Evolutionary conservation across 2,329 filamentous ascomycete genomes (phyloP).

Genomic region (Ascomycota sp.): DNA sequence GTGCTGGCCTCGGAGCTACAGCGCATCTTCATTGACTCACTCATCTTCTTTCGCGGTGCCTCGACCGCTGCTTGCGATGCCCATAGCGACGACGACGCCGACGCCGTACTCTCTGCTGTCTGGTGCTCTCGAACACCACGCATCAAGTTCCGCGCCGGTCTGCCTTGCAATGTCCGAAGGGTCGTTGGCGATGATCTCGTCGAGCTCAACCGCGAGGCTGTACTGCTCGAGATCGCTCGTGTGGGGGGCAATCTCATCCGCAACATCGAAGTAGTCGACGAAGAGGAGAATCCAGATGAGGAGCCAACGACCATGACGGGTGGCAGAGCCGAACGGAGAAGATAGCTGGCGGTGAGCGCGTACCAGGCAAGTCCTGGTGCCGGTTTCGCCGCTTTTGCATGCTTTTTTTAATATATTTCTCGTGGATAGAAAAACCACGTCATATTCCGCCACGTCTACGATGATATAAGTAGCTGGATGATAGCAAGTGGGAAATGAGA

Average conservation of each 20-base stretch:
- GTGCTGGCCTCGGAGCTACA: conserved; percentile 49
- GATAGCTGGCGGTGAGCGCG: too few species aligned
- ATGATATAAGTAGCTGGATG: too few species aligned
- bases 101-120: conserved; percentile 32
- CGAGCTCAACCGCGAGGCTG: conserved; percentile 43
- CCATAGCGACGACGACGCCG: conserved; percentile 14
- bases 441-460: too few species aligned
- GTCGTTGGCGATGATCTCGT: conserved; percentile 24
- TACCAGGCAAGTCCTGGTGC: too few species aligned
- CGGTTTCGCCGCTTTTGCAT: too few species aligned
- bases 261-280: conserved; percentile 31
- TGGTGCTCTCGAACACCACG: conserved; percentile 31
- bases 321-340: too few species aligned
- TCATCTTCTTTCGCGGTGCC: conserved; percentile 67
- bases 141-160: conserved; percentile 42
- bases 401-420: too few species aligned
- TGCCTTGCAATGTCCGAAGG: conserved; percentile 37
- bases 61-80: too few species aligned
- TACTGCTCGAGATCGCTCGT: conserved; percentile 53
- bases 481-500: too few species aligned
- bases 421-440: too few species aligned
- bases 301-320: too few species aligned
- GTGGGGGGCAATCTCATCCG: conserved; percentile 47
- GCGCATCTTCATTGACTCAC: conserved; percentile 41
- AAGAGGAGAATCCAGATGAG: neutral